Conservation (phyloP, 1,284 basidiomycete genomes). For the Vanrija sp. region DNA sequence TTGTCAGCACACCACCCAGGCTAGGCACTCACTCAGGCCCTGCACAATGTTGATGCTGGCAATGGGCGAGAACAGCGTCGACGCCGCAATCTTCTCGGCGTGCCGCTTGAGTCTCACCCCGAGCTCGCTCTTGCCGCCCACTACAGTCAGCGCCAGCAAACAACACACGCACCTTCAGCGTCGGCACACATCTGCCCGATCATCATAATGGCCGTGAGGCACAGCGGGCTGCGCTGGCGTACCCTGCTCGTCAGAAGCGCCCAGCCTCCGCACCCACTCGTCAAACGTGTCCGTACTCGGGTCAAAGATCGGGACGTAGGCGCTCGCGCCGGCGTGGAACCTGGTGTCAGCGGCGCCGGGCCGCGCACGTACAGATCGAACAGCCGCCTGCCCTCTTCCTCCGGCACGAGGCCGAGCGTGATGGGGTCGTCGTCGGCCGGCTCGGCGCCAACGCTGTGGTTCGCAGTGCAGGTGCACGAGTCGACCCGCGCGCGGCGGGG, state of each 20-base stretch:
- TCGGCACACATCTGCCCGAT: background rate
- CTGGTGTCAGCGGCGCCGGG: background rate
- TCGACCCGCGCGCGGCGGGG: no score
- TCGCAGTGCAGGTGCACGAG: no score
- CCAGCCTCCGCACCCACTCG: constrained; percentile 13
- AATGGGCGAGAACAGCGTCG: constrained; percentile 4
- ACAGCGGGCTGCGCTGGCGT: constrained; percentile 75
- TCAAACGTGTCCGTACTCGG: constrained; percentile 67
- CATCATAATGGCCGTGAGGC: constrained; percentile 29
- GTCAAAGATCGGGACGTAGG: constrained; percentile 77
- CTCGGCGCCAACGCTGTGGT: no score
- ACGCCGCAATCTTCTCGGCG: constrained; percentile 1
- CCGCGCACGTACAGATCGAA: background rate
- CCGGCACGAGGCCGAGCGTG: background rate
- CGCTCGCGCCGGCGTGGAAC: constrained; percentile 75
- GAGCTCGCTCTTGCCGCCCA: background rate
- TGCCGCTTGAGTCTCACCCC: background rate
- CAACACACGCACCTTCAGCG: background rate
- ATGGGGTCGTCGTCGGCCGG: background rate
- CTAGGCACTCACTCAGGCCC: constrained; percentile 53
- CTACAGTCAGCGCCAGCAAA: no score
- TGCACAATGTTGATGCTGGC: constrained; percentile 63
- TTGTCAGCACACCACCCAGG: no score
- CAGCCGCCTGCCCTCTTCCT: background rate
- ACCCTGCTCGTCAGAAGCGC: constrained; percentile 41